These are phyloP conservation scores for Geotrichum citri-aurantii DNA, from an alignment of 1,139 yeast genomes.

Conservation along the genomic window DNA sequence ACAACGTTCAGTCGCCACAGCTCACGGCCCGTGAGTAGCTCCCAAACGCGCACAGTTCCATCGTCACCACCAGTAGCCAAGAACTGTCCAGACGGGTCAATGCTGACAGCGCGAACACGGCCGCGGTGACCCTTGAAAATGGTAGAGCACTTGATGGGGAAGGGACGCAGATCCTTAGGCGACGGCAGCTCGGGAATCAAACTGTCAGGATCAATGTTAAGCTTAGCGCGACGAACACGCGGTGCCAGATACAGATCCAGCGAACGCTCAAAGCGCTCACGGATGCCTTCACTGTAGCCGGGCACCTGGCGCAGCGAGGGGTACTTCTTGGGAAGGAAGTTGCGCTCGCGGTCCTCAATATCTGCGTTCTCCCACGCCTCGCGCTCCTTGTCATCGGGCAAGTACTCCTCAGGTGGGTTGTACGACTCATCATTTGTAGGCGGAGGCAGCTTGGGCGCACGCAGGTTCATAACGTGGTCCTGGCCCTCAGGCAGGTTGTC, in stretches of 20 bases:
- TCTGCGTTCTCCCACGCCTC: conserved; percentile 67
- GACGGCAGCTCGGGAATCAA: conserved; percentile 94
- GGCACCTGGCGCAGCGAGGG: conserved; percentile 85
- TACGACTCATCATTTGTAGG: conserved; percentile 96
- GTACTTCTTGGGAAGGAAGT: conserved; percentile 79
- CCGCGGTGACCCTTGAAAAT: conserved; percentile 77
- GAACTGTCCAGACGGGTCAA: conserved; percentile 91
- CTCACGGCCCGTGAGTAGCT: conserved; percentile 89
- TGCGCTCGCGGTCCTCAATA: conserved; percentile 71
- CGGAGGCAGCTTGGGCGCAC: conserved; percentile 94
- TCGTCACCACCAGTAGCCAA: conserved; percentile 97
- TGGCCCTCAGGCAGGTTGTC: conserved; percentile 51
- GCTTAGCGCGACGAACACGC: conserved; percentile 83
- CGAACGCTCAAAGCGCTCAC: conserved; percentile 92
- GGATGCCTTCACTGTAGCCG: conserved; percentile 75
- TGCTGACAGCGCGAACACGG: conserved; percentile 71
- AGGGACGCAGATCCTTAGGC: conserved; percentile 95
- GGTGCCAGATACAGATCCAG: conserved; percentile 94
- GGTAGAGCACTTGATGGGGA: conserved; percentile 90
- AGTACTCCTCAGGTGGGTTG: conserved; percentile 95
- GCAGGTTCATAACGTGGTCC: conserved; percentile 80
- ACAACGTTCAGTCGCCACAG: conserved; percentile 60
- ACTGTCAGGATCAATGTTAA: conserved; percentile 93
- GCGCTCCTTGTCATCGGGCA: conserved; percentile 71
- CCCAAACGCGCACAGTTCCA: conserved; percentile 95